Conservation (phyloP, 768 basidiomycete species). For the Dioszegia crocea region DNA sequence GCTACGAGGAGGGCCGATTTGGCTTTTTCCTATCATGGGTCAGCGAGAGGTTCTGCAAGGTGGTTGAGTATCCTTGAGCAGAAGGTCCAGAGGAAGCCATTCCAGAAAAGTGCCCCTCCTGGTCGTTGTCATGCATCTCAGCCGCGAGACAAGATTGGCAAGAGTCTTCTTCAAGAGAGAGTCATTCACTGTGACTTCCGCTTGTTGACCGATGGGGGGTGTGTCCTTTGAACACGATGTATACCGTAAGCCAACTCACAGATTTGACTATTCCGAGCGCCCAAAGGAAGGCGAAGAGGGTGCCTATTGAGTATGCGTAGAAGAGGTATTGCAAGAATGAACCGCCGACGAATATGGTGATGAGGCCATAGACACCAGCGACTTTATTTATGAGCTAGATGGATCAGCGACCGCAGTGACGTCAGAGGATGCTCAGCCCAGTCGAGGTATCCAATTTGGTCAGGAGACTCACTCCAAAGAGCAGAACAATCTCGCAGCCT, state of each 20-base stretch:
- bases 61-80: too few relatives aligned
- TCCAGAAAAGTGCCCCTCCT: too few relatives aligned
- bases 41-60: too few relatives aligned
- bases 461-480: slow-evolving; percentile 71
- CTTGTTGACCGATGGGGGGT: too few relatives aligned
- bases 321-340: slow-evolving; percentile 86
- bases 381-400: slow-evolving; percentile 75
- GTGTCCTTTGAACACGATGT: not conserved
- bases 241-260: slow-evolving; percentile 54
- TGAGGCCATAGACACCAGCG: slow-evolving; percentile 91
- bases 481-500: slow-evolving; percentile 75
- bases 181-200: too few relatives aligned
- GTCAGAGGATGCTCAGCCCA: too few relatives aligned
- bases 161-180: too few relatives aligned
- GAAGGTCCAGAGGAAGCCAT: too few relatives aligned
- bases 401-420: not conserved
- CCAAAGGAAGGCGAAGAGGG: slow-evolving; percentile 76
- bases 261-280: slow-evolving; percentile 79
- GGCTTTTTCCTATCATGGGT: slow-evolving; percentile 69
- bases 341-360: slow-evolving; percentile 77
- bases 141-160: too few relatives aligned
- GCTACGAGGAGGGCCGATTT: slow-evolving; percentile 80
- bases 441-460: too few relatives aligned
- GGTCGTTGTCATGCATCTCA: too few relatives aligned
- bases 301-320: slow-evolving; percentile 86